Conservation (phyloP, 2,329 filamentous ascomycete genomes). For the Colletotrichum australisinense region DNA sequence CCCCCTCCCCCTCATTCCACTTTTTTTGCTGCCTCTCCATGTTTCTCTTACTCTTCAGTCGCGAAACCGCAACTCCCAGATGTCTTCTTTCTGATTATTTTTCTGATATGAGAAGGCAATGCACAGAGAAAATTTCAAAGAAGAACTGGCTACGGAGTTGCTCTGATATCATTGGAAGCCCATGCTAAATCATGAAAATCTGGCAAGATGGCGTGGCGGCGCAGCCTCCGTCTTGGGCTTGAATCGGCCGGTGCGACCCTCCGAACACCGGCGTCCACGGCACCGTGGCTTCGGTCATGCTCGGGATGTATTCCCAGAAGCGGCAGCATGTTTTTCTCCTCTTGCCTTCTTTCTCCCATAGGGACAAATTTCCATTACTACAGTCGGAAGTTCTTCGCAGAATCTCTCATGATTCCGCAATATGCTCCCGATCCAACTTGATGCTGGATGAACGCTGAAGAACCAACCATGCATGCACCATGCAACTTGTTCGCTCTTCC, state of each 20-base stretch:
- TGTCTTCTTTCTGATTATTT: background rate
- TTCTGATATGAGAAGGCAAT: background rate
- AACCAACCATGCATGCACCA: background rate
- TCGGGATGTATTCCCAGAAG: constrained; percentile 6
- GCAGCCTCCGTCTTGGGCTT: background rate
- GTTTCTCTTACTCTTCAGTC: constrained; percentile 1
- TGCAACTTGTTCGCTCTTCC: background rate
- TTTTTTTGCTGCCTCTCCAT: constrained; percentile 14
- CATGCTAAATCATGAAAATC: background rate
- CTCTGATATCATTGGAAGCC: background rate
- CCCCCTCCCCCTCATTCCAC: constrained; percentile 23
- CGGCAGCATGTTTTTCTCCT: background rate
- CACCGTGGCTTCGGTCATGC: constrained; percentile 6
- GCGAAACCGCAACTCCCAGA: background rate
- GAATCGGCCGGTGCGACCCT: constrained; percentile 2
- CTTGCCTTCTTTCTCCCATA: background rate
- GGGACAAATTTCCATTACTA: background rate
- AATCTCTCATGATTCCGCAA: background rate
- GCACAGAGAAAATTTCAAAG: background rate
- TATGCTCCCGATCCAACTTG: background rate
- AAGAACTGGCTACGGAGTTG: background rate
- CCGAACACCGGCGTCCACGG: constrained; percentile 23
- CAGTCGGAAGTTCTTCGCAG: background rate
- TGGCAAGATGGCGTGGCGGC: background rate
- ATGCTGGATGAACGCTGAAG: background rate